A percentile compares a stretch with the other conserved stretches of the same genome.
Conservation (phyloP, 2,329 filamentous ascomycete genomes). For the Colletotrichum australisinense region DNA sequence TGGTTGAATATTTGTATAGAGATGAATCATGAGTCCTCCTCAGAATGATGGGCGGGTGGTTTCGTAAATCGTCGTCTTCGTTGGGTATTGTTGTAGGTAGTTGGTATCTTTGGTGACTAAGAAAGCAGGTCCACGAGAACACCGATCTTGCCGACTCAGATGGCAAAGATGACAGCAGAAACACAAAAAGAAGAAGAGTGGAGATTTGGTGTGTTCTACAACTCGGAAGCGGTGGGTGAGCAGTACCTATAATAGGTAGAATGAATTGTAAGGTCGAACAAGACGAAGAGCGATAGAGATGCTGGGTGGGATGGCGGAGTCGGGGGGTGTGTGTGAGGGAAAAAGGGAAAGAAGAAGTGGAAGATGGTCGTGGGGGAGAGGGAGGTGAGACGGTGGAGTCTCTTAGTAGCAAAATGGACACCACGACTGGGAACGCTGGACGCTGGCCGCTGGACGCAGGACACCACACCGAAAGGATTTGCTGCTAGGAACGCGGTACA, state of each 20-base stretch:
- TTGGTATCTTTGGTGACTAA: constrained; percentile 25
- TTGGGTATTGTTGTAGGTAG: neutral
- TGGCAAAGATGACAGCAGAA: neutral
- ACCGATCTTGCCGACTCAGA: constrained; percentile 17
- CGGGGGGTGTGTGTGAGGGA: constrained; percentile 28
- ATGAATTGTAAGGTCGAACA: neutral
- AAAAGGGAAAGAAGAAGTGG: constrained; percentile 30
- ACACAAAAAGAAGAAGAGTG: neutral
- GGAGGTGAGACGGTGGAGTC: constrained; percentile 32
- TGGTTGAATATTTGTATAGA: neutral
- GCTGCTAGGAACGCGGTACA: neutral
- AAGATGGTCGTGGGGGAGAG: constrained; percentile 21
- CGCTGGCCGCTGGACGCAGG: neutral
- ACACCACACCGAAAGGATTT: neutral
- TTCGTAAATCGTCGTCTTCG: neutral
- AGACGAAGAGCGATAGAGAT: neutral
- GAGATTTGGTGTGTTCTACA: constrained; percentile 1
- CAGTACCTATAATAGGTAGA: neutral
- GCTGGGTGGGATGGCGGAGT: constrained; percentile 1
- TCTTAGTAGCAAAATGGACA: constrained; percentile 8
- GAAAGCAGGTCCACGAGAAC: constrained; percentile 14
- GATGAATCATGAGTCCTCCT: neutral
- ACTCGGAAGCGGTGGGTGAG: constrained; percentile 16
- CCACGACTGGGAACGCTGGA: neutral
- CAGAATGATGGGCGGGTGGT: neutral